Base-by-base conservation (phyloP, 768 basidiomycete species). In the Pleurotus sapidus region DNA sequence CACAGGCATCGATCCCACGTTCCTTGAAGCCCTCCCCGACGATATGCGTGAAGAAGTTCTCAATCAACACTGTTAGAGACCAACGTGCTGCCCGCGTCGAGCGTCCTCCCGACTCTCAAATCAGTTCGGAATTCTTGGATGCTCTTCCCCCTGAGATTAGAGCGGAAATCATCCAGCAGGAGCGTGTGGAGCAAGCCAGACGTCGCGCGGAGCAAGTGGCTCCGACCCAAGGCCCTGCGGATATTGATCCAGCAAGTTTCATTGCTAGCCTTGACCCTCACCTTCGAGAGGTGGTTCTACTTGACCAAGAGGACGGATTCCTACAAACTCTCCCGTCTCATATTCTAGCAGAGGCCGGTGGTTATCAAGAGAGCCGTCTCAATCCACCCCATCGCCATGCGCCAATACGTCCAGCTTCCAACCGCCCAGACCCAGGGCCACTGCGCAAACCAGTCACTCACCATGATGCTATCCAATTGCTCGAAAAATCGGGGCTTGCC, bases 31-130 rank as follows among this genome's bases (percentile, higher is more conserved):
- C 23, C 75, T 99, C 7, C 97, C 97, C 0, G 97, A 99, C 67
- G 96, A 98, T 62, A 98, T 99, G 89, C 86, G 97, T 50, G 96
- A 97, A 68, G 97, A 99, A 67, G 94, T 99, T 37, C 80, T 99
- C 54, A 95, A 95, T 65, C 97, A 99, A 67, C 96, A 99, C n/a
- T 67, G 87, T 98, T 63, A 88, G 95, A 7, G 97, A 98, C 64
- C 92, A 88, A 59, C 87, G 89, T 40, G 86, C 91, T 9, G 86
- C 93, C 3, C 79, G 86, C 66, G 76, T 87, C 56, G 89, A 89
- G 68, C 80, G 84, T 46, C 89, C 84, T 34, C 77, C 83, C 15
- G 93, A 93, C 63, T 93, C 93, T 0, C 88, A 91, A 65, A 95
- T 99, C 71, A 96, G 91, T 70, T 69, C 87, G 1, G 97, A 99